phyloP scores from a whole-genome alignment of 2,329 filamentous ascomycete genomes.

The Xylaria digitata region DNA sequence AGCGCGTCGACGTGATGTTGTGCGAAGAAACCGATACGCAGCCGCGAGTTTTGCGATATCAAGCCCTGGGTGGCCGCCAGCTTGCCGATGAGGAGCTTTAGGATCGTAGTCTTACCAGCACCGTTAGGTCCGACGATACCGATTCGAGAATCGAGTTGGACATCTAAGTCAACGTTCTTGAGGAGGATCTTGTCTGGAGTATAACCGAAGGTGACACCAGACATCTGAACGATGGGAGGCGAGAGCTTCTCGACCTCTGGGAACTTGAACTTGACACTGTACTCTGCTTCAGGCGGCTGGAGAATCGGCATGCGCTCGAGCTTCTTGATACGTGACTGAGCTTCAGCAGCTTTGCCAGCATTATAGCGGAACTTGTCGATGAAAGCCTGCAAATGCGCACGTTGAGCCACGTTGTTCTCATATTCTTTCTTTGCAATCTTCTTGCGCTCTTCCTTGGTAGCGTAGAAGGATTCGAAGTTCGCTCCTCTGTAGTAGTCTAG shows the following conservation, averaged over 20 bases:
- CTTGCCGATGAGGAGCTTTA: conserved; percentile 95
- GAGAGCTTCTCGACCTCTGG: conserved; percentile 98
- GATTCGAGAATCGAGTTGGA: conserved; percentile 97
- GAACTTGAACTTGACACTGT: conserved; percentile 96
- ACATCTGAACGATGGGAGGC: conserved; percentile 98
- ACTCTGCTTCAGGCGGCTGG: conserved; percentile 90
- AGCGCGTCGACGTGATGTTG: conserved; percentile 98
- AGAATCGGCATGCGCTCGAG: conserved; percentile 96
- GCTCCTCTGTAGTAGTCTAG: conserved; percentile 98
- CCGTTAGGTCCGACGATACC: conserved; percentile 99
- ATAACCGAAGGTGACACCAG: conserved; percentile 91
- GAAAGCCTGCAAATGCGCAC: conserved; percentile 94
- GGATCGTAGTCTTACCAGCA: conserved; percentile 97
- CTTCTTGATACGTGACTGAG: conserved; percentile 98
- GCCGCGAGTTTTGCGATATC: conserved; percentile 87
- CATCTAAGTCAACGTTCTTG: conserved; percentile 89
- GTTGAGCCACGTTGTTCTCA: conserved; percentile 95
- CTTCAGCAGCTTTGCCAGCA: conserved; percentile 97
- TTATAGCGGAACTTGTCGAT: conserved; percentile 99
- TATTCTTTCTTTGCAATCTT: conserved; percentile 98
- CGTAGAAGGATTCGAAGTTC: conserved; percentile 98
- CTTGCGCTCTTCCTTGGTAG: conserved; percentile 94
- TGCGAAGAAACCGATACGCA: conserved; percentile 95
- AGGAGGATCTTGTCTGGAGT: conserved; percentile 81
- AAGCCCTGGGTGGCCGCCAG: conserved; percentile 80